Evolutionary conservation across 495 filamentous ascomycete genomes (phyloP).

Genomic region (Talaromyces liani): DNA sequence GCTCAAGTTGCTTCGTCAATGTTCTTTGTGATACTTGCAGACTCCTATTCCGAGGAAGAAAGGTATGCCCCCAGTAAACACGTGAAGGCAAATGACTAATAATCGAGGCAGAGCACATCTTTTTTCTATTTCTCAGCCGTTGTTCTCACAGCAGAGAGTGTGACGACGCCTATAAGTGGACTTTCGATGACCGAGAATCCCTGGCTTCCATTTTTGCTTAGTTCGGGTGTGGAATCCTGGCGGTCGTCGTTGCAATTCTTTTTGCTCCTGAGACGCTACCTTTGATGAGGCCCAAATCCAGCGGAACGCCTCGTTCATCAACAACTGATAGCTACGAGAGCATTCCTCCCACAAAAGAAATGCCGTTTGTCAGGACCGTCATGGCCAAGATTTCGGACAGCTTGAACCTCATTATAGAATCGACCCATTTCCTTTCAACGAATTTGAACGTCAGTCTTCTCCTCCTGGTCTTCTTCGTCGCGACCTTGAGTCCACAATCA

Average conservation of each 20-base stretch:
- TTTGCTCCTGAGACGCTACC: background rate
- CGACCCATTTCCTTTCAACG: slow-evolving; percentile 20
- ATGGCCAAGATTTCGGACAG: background rate
- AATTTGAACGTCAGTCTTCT: slow-evolving; percentile 22
- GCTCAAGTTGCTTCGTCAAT: slow-evolving; percentile 16
- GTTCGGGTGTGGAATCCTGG: slow-evolving; percentile 12
- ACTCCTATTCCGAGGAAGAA: slow-evolving; percentile 24
- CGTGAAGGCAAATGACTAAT: background rate
- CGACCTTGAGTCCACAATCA: slow-evolving; percentile 23
- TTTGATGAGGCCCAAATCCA: background rate
- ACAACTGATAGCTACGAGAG: background rate
- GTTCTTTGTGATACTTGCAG: slow-evolving; percentile 22
- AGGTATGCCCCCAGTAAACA: slow-evolving; percentile 13
- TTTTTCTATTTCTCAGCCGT: slow-evolving; percentile 20
- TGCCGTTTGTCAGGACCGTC: background rate
- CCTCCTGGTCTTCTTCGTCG: slow-evolving; percentile 26
- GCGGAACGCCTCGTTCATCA: background rate
- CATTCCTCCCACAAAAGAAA: background rate
- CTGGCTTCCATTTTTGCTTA: slow-evolving; percentile 21
- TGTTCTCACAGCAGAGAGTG: slow-evolving; percentile 19
- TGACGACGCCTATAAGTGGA: slow-evolving; percentile 25
- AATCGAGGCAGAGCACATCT: slow-evolving; percentile 17
- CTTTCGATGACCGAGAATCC: slow-evolving; percentile 21
- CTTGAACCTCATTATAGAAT: background rate
- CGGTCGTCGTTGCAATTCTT: background rate